These are phyloP conservation scores for Graphiopsis chlorocephala DNA, from an alignment of 2,329 filamentous ascomycete genomes.

Conservation along the genomic window DNA sequence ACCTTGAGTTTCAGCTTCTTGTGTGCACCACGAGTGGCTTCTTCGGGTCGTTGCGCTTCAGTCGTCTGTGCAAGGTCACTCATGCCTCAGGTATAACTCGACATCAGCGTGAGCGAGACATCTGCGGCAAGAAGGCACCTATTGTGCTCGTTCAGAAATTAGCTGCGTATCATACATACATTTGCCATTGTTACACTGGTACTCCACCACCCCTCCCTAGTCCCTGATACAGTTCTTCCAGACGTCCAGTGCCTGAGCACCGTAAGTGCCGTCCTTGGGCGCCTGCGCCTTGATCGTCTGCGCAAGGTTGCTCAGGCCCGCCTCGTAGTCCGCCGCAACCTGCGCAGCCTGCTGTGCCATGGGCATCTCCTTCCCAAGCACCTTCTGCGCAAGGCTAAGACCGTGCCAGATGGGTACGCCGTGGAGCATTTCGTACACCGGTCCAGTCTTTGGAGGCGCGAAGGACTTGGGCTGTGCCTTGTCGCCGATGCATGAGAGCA, in stretches of 20 bases:
- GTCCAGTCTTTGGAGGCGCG: constrained; percentile 10
- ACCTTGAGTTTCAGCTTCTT: constrained; percentile 22
- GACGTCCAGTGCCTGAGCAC: constrained; percentile 26
- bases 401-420: constrained; percentile 43
- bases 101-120: too few relatives aligned
- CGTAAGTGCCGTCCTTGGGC: constrained; percentile 26
- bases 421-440: constrained; percentile 28
- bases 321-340: constrained; percentile 28
- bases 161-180: constrained; percentile 7
- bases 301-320: constrained; percentile 24
- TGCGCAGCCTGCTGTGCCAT: constrained; percentile 21
- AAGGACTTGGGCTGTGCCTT: constrained; percentile 1
- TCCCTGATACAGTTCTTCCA: constrained; percentile 28
- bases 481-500: constrained; percentile 35
- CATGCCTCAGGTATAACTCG: too few relatives aligned
- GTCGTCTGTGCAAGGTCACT: constrained; percentile 24
- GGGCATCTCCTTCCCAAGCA: constrained; percentile 39
- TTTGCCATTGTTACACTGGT: neutral
- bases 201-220: neutral
- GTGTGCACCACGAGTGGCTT: constrained; percentile 27
- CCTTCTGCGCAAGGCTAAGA: constrained; percentile 41
- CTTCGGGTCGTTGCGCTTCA: constrained; percentile 21
- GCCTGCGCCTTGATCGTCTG: constrained; percentile 24
- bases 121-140: too few relatives aligned
- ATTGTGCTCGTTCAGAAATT: neutral